Evolutionary conservation across 164 flowering plant species (phyloP).

Genomic region (Sedum album): DNA sequence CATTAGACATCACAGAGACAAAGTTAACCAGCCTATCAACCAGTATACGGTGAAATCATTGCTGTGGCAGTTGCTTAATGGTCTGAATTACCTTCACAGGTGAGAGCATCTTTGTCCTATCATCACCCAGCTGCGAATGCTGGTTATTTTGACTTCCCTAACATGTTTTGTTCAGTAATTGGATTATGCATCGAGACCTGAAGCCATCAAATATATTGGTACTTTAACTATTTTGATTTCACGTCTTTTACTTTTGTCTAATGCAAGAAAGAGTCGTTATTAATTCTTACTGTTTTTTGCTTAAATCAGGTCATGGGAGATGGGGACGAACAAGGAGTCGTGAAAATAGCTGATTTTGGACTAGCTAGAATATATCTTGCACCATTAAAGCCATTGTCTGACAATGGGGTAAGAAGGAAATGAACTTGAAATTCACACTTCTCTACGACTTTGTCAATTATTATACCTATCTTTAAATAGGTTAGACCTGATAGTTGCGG

Average conservation of each 20-base stretch:
- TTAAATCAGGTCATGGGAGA: slow-evolving; percentile 84
- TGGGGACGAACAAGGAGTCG: slow-evolving; percentile 94
- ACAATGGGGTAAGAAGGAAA: slow-evolving; percentile 66
- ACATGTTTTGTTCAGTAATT: slow-evolving; percentile 51
- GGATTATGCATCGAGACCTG: slow-evolving; percentile 96
- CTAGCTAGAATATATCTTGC: slow-evolving; percentile 96
- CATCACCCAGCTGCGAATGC: not conserved
- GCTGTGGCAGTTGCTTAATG: slow-evolving; percentile 98
- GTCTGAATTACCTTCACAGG: slow-evolving; percentile 95
- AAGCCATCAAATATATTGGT: slow-evolving; percentile 98
- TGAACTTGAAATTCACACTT: not conserved
- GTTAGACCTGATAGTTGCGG: not conserved
- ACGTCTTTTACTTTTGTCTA: not conserved
- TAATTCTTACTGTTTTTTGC: not conserved
- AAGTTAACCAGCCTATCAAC: slow-evolving; percentile 62
- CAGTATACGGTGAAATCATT: slow-evolving; percentile 85
- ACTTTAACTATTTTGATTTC: slow-evolving; percentile 10
- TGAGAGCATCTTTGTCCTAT: slow-evolving; percentile 13
- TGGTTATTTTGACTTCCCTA: not conserved
- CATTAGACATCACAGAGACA: slow-evolving; percentile 93
- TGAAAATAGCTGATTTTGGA: slow-evolving; percentile 99
- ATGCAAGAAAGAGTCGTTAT: not conserved
- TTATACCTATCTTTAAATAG: not conserved
- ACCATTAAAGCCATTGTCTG: slow-evolving; percentile 77
- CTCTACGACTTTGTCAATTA: not conserved